Conservation (phyloP, 148 eudicot genomes). For the Hydrangea macrophylla region DNA sequence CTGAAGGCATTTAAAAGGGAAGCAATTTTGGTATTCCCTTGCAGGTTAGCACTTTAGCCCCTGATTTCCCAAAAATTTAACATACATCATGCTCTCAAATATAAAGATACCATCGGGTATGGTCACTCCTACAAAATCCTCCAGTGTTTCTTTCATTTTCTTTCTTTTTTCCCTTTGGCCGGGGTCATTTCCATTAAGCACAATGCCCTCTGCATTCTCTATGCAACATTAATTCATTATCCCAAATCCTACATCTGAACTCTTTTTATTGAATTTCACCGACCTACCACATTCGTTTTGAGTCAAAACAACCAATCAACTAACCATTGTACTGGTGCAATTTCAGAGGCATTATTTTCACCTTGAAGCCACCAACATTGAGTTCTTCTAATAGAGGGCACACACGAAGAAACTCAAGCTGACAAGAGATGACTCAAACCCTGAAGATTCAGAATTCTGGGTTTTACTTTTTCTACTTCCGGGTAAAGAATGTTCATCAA, state of each 20-base stretch:
- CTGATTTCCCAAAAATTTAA: background rate
- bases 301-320: background rate
- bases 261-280: background rate
- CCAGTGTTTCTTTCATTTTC: no score
- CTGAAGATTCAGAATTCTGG: background rate
- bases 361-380: no score
- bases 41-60: background rate
- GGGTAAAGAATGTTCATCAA: no score
- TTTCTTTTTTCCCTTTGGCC: no score
- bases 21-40: background rate
- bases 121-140: background rate
- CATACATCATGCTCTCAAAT: background rate
- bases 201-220: background rate
- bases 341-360: no score
- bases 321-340: background rate
- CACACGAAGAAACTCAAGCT: no score
- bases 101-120: background rate
- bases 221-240: background rate
- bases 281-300: background rate
- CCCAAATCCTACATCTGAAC: background rate
- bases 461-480: no score
- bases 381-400: no score
- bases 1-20: background rate
- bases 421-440: background rate
- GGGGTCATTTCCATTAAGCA: background rate